Conservation (phyloP, 2,329 filamentous ascomycete species). For the Xylariomycetidae sp. region DNA sequence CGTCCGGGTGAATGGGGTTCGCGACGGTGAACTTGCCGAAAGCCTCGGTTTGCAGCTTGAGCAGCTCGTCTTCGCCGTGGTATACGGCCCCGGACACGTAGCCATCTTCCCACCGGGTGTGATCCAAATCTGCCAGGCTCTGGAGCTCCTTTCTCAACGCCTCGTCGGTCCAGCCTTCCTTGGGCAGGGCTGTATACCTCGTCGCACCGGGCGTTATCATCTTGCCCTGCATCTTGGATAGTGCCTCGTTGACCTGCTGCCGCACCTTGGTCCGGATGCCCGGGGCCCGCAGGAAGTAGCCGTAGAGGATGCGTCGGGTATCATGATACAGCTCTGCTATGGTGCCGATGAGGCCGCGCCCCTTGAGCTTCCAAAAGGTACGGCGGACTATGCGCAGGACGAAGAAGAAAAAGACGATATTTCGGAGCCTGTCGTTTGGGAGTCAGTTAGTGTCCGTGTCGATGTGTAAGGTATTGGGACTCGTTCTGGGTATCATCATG, state of each 20-base stretch:
- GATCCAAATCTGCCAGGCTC: conserved; percentile 77
- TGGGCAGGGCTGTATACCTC: conserved; percentile 72
- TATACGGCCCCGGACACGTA: conserved; percentile 93
- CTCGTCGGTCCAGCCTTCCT: conserved; percentile 77
- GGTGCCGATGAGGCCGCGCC: conserved; percentile 80
- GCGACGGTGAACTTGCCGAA: conserved; percentile 92
- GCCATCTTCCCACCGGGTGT: conserved; percentile 95
- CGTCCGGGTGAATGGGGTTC: conserved; percentile 96
- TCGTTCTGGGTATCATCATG: no score
- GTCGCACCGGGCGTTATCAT: conserved; percentile 71
- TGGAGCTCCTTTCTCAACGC: conserved; percentile 75
- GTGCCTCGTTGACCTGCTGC: conserved; percentile 74
- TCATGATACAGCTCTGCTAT: conserved; percentile 68
- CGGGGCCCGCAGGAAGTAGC: conserved; percentile 78
- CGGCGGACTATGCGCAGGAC: conserved; percentile 77
- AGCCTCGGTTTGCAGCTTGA: conserved; percentile 84
- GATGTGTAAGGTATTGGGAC: no score
- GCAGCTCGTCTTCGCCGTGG: conserved; percentile 78
- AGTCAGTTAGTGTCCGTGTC: no score
- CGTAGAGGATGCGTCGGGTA: conserved; percentile 70
- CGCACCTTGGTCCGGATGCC: conserved; percentile 83
- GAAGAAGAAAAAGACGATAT: conserved; percentile 86
- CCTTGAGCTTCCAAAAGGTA: conserved; percentile 77
- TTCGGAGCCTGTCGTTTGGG: conserved; percentile 58
- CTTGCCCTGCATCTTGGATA: conserved; percentile 78